phyloP scores from a whole-genome alignment of 805 yeast species.

The Candida coleopterorum region DNA sequence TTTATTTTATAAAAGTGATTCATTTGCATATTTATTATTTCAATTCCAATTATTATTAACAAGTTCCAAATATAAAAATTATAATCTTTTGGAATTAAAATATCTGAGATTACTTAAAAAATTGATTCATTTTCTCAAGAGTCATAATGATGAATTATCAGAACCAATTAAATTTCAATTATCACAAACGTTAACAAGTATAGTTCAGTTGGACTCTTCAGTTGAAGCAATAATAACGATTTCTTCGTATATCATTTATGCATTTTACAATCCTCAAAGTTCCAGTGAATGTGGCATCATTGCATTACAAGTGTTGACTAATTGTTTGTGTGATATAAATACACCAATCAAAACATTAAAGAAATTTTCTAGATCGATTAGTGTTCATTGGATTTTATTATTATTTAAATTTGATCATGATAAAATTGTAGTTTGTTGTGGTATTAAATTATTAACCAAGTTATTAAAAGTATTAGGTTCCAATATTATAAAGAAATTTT shows the following conservation, averaged over 20 bases:
- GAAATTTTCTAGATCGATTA: constrained; percentile 48
- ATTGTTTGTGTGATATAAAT: constrained; percentile 36
- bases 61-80: constrained; percentile 45
- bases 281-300: constrained; percentile 32
- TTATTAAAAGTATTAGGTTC: constrained; percentile 44
- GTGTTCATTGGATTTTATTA: constrained; percentile 62
- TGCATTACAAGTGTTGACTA: constrained; percentile 28
- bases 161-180: constrained; percentile 15
- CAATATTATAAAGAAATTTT: constrained; percentile 44
- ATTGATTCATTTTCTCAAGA: constrained; percentile 48
- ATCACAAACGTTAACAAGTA: constrained; percentile 16
- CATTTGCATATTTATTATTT: constrained; percentile 48
- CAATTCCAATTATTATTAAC: constrained; percentile 55
- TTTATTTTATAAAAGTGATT: constrained; percentile 56
- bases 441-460: constrained; percentile 45
- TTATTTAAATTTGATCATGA: constrained; percentile 36
- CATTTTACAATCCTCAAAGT: constrained; percentile 42
- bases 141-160: constrained; percentile 13
- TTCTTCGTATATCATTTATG: constrained; percentile 42
- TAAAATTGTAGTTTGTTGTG: constrained; percentile 32
- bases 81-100: constrained; percentile 49
- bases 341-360: constrained; percentile 35
- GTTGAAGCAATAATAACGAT: constrained; percentile 52
- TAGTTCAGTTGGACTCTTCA: constrained; percentile 39
- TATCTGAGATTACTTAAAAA: constrained; percentile 47